phyloP scores from a whole-genome alignment of 306 rosid species.

The Medicago arabica region DNA sequence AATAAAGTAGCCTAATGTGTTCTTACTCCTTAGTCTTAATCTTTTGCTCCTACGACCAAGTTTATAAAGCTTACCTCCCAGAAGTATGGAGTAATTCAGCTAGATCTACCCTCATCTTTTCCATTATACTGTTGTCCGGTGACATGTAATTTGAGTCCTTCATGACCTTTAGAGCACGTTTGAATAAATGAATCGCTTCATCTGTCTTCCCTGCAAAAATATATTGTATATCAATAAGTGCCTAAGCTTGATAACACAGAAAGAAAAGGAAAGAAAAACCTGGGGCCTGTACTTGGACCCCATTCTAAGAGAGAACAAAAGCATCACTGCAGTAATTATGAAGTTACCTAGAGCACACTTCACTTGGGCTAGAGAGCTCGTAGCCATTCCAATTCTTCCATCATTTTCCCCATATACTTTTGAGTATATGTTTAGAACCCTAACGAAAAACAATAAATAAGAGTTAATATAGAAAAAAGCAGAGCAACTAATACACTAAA shows the following conservation, averaged over 20 bases:
- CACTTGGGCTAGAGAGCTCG: conserved; percentile 80
- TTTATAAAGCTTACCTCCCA: conserved; percentile 65
- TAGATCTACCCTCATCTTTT: conserved; percentile 84
- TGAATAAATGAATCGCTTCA: conserved; percentile 76
- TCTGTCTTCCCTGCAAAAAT: conserved; percentile 67
- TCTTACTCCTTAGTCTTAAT: background rate
- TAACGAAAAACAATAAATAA: conserved; percentile 38
- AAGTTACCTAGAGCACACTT: conserved; percentile 84
- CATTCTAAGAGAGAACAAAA: background rate
- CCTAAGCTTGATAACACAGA: background rate
- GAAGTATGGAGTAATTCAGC: conserved; percentile 83
- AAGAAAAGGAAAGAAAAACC: background rate
- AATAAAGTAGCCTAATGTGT: conserved; percentile 4
- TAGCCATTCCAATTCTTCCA: conserved; percentile 90
- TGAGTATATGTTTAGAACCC: conserved; percentile 69
- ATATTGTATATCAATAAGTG: conserved; percentile 21
- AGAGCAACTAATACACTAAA: conserved; percentile 26
- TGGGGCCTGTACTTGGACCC: background rate
- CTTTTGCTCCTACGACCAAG: conserved; percentile 31
- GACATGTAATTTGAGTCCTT: conserved; percentile 75
- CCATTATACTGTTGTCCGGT: conserved; percentile 67
- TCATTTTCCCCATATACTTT: conserved; percentile 77
- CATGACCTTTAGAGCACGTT: conserved; percentile 71
- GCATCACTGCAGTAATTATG: background rate
- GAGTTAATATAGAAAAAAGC: conserved; percentile 34